Base-by-base conservation (phyloP, 129 eudicot genomes). In the Helianthus tuberosus region DNA sequence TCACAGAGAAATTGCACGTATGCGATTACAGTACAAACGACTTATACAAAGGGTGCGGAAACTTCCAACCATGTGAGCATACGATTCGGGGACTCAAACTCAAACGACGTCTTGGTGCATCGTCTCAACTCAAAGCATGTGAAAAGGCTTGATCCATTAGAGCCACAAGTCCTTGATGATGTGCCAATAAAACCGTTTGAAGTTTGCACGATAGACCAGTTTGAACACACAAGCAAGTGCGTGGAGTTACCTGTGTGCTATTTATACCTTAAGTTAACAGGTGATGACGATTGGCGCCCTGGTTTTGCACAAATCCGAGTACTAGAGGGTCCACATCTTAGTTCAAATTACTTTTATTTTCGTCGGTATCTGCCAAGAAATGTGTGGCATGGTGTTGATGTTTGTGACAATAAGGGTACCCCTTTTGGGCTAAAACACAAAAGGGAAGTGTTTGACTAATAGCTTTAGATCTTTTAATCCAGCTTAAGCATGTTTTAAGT, bases 251-350 rank as follows among this genome's bases (percentile, higher is more conserved):
- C 76, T 10, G 80, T 86, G 8, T 89, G 96, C 63, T 89, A 86
- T 49, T 17, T 89, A 14, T 89, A 83, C 71, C 73, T 89, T 5
- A 83, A 84, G 17, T 32, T 86, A 53, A 54, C 71, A 17, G 96
- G 96, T 5, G 67, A 68, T 10, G 96, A 89, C 16, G 96, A 89
- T 41, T 89, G 96, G 91, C 75, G 91, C 23, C 96, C 96, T 1
- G 96, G 96, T 3, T 89, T 73, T 70, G 91, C 86, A 9, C 87
- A 79, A 69, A 80, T 89, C 36, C 84, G 76, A 61, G 87, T 79
- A n/a, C 9, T 83, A 11, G 87, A 74, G 13, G 76, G 80, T 8
- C 62, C 87, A 15, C 89, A 75, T 73, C 72, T 89, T 1, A 86
- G 80, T 80, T 87, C 91, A 1, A 16, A 73, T 38, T 50, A 67